Percentiles rank a stretch among this genome's conserved stretches.
These are phyloP conservation scores for Barnettozyma salicaria DNA, from an alignment of 805 yeast genomes.

Conservation along the genomic window DNA sequence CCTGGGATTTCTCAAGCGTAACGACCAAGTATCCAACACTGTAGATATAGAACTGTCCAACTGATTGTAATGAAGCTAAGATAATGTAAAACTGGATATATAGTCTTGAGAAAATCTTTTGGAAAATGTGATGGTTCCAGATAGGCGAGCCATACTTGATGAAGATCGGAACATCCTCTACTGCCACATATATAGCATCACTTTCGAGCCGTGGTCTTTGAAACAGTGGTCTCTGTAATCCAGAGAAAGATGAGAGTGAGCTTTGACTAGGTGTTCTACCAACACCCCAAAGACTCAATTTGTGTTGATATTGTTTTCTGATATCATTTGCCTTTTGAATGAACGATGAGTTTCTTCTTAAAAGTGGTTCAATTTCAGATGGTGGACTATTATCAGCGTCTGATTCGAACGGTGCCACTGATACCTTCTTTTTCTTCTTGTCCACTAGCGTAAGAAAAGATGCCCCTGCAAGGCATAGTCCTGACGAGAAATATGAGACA, in stretches of 20 bases:
- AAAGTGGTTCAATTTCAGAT: slow-evolving; percentile 6
- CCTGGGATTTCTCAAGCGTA: slow-evolving; percentile 33
- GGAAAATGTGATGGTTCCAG: slow-evolving; percentile 23
- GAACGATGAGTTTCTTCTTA: slow-evolving; percentile 13
- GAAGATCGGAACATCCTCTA: slow-evolving; percentile 27
- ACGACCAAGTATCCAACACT: slow-evolving; percentile 69
- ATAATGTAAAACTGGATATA: slow-evolving; percentile 50
- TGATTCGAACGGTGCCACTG: slow-evolving; percentile 8
- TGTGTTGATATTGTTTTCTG: slow-evolving; percentile 18
- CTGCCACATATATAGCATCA: slow-evolving; percentile 25
- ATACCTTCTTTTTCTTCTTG: slow-evolving; percentile 12
- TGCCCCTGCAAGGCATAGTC: slow-evolving; percentile 28
- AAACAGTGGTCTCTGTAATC: slow-evolving; percentile 3
- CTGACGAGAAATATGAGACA: slow-evolving; percentile 45
- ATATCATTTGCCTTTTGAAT: slow-evolving; percentile 9
- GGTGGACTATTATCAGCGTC: slow-evolving; percentile 1
- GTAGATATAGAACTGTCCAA: slow-evolving; percentile 68
- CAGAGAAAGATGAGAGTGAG: slow-evolving; percentile 3
- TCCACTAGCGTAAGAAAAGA: slow-evolving; percentile 25
- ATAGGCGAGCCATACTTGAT: slow-evolving; percentile 24
- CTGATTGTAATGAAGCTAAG: slow-evolving; percentile 52
- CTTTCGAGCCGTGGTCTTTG: slow-evolving; percentile 11
- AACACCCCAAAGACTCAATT: slow-evolving; percentile 25
- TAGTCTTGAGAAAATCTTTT: slow-evolving; percentile 19
- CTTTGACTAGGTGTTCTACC: slow-evolving; percentile 23